Evolutionary conservation across 148 eudicot genomes (phyloP).

Genomic region (Vaccinium darrowii): DNA sequence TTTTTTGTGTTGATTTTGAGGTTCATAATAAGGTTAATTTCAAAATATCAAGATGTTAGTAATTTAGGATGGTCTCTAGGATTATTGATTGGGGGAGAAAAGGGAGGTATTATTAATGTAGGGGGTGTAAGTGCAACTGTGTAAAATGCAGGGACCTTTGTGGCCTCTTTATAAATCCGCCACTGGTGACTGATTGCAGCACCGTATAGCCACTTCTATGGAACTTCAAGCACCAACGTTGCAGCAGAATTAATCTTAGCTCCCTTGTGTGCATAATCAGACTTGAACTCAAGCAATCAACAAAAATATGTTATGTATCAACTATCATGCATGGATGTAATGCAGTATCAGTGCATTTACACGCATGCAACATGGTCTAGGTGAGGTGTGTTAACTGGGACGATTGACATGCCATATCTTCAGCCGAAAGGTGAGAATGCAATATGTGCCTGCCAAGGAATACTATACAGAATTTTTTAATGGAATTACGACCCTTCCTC

Average conservation of each 20-base stretch:
- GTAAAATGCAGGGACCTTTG: too few relatives aligned
- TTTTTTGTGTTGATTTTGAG: too few relatives aligned
- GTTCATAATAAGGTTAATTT: too few relatives aligned
- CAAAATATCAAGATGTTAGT: too few relatives aligned
- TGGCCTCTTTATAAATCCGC: too few relatives aligned
- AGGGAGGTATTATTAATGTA: too few relatives aligned
- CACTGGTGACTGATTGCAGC: neutral
- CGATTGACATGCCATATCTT: too few relatives aligned
- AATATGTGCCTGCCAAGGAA: neutral
- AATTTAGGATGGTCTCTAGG: too few relatives aligned
- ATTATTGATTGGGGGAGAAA: too few relatives aligned
- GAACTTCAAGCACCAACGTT: neutral
- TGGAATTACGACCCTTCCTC: neutral
- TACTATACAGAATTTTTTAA: neutral
- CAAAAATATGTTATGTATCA: neutral
- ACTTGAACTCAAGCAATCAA: neutral
- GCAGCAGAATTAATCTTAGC: neutral
- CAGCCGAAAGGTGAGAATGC: neutral
- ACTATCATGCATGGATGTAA: neutral
- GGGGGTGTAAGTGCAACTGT: too few relatives aligned
- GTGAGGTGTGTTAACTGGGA: too few relatives aligned
- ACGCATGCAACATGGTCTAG: neutral
- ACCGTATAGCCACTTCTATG: neutral
- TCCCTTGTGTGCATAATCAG: neutral
- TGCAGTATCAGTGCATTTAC: neutral